Base-by-base conservation (phyloP, 2,329 filamentous ascomycete genomes). In the Fusarium setosum region DNA sequence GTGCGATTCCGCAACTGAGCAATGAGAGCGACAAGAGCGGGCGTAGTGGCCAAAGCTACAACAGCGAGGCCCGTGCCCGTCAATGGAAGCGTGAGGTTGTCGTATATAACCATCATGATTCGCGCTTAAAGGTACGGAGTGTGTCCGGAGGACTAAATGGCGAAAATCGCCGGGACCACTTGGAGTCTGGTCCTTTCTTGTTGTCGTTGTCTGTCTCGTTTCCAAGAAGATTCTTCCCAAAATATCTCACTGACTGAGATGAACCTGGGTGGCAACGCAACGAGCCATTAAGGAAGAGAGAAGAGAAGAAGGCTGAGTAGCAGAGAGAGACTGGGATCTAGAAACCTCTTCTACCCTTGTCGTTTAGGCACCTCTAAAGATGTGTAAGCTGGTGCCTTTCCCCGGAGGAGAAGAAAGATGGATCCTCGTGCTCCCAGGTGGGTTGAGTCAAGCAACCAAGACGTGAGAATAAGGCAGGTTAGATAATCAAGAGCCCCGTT, bases 21-120 rank as follows among this genome's bases (percentile, higher is more conserved):
- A 42, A 75, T 32, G 32, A 79, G 67, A 40, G 75, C 74, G 34
- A 73, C 59, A 20, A 80, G 31, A 37, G 78, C 77, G 10, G 81
- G 81, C 7, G 79, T 49, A 12, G 80, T 77, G 45, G 77, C 71
- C 18, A 82, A 64, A 29, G 71, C 66, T 15, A 79, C 72, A 35
- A 81, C 40, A 32, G 58, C 76, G 12, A 83, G 68, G 21, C 76
- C 76, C 23, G 73, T 71, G 34, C 68, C 74, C 31, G 76, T 75
- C 38, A 76, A 56, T 13, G 71, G 67, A 34, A 78, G 51, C 40
- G 71, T 63, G 12, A 64, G 23, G 18, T 48, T 51, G 17, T 67
- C 48, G 23, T 34, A 35, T 20, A 47, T 32, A 55, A 48, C 52
- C 68, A 72, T 73, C 32, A 56, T 61, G 58, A 45, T 41, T 37